Base-by-base conservation (phyloP, 2,329 filamentous ascomycete species). In the Colletotrichum sp. region DNA sequence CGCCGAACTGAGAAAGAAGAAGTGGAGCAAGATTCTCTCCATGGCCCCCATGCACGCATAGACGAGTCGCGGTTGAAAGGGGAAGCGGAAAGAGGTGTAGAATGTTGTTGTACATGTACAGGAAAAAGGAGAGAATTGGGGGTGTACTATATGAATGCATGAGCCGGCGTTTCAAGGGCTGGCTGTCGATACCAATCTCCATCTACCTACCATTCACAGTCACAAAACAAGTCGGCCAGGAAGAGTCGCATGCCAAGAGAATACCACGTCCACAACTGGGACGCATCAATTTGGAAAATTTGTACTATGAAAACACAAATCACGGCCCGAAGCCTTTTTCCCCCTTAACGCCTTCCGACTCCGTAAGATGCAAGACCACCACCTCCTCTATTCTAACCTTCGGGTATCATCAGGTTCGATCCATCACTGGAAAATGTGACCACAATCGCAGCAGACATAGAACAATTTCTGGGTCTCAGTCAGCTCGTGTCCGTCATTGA, bases 1-100 rank as follows among this genome's bases (percentile, higher is more conserved):
- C 73, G 90, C 92, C 34, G 97, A 99, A 87, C 85, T 99, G 83
- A 92, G 94, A 82, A 91, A 94, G 82, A 97, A 94, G 89, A 93
- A 98, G 86, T 99, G 97, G 97, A 98, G 95, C 80, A 99, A 98
- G 91, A 98, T 99, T 80, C 85, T 99, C 82, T 98, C 95, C 78
- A 91, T 99, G 89, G 97, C 97, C 69, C 96, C 97, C 27, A 89
- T 90, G 85, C 88, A 91, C 79, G 89, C 86, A 47, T 91, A 51
- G 43, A 21, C 43, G 85, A 78, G 69, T 34, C 38, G 16, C 33
- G 12, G 31, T 5, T 5, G 13, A 18, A 13, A 33, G 12, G 43
- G 31, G 21, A 15, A 29, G n/a, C 34, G 21, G 21, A 4, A 27
- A 36, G 43, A 36, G 18, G 36, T 69, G 72, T 69, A 69, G 65